Evolutionary conservation across 495 filamentous ascomycete species (phyloP).

Genomic region (Xanthoparmelia taractica): DNA sequence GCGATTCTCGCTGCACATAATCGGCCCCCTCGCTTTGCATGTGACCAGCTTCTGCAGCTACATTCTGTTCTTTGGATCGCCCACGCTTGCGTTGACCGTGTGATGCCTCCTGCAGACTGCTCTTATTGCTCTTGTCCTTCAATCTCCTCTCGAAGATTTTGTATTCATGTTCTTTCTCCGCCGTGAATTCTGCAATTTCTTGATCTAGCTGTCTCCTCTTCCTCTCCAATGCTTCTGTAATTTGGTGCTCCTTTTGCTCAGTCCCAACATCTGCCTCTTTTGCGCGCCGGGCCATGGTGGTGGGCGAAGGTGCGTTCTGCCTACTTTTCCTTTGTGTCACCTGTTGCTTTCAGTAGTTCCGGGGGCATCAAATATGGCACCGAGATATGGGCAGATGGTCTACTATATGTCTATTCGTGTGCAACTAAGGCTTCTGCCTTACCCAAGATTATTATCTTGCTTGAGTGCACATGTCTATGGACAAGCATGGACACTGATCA

Average conservation of each 20-base stretch:
- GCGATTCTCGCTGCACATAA: not conserved
- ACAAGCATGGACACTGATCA: not conserved
- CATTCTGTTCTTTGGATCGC: not conserved
- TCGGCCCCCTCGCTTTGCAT: constrained; percentile 4
- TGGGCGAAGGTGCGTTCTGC: not conserved
- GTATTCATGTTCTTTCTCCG: constrained; percentile 27
- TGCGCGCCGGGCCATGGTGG: not conserved
- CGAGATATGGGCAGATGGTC: not conserved
- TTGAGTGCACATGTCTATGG: not conserved
- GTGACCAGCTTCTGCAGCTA: not conserved
- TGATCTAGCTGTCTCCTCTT: constrained; percentile 27
- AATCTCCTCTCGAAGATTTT: constrained; percentile 22
- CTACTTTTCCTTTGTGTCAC: not conserved
- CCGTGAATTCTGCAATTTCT: constrained; percentile 29
- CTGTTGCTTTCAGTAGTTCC: not conserved
- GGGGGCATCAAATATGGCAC: not conserved
- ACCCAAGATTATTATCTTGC: not conserved
- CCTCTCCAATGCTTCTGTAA: constrained; percentile 16
- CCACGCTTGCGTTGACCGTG: not conserved
- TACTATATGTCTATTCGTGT: not conserved
- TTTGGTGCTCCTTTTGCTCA: not conserved
- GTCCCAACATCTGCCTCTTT: not conserved
- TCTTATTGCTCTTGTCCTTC: constrained; percentile 3
- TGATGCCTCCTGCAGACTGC: not conserved
- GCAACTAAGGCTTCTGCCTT: not conserved